Evolutionary conservation across 2,329 filamentous ascomycete species (phyloP).

Genomic region (Clonostachys byssicola): DNA sequence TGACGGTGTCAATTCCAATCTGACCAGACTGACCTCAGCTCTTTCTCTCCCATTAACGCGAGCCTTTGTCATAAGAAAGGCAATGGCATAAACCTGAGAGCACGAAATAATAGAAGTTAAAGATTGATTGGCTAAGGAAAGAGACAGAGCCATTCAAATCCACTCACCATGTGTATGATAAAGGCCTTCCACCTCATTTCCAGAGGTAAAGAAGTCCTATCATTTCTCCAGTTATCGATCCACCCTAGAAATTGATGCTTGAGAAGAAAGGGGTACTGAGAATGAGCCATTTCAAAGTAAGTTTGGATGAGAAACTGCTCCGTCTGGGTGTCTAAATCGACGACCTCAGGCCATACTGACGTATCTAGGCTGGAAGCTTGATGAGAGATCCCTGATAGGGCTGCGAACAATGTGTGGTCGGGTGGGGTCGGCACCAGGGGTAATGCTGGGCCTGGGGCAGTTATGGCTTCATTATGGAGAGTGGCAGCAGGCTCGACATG

Average conservation of each 20-base stretch:
- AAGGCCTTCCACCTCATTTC: not conserved
- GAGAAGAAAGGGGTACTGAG: constrained; percentile 3
- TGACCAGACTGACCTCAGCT: not conserved
- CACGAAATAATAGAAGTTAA: not conserved
- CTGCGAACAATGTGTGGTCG: not conserved
- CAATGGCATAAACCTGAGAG: constrained; percentile 4
- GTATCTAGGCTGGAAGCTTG: too few species aligned
- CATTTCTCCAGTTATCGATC: not conserved
- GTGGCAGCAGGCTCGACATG: too few species aligned
- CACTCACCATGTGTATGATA: not conserved
- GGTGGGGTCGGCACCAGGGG: not conserved
- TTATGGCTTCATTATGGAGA: too few species aligned
- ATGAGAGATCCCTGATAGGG: not conserved
- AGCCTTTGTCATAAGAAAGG: constrained; percentile 3
- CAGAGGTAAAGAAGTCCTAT: not conserved
- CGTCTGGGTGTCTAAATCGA: not conserved
- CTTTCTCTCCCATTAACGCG: constrained; percentile 1
- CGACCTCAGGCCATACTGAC: too few species aligned
- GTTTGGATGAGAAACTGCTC: constrained; percentile 4
- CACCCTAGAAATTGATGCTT: constrained; percentile 1
- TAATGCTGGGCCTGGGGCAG: too few species aligned
- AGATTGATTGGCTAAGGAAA: not conserved
- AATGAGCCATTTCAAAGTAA: constrained; percentile 5
- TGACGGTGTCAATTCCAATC: too few species aligned
- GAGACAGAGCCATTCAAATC: not conserved